A percentile compares a stretch with the other conserved stretches of the same genome.
Evolutionary conservation across 352 stramenopile genomes (phyloP).

Genomic region (Phytophthora multivora): DNA sequence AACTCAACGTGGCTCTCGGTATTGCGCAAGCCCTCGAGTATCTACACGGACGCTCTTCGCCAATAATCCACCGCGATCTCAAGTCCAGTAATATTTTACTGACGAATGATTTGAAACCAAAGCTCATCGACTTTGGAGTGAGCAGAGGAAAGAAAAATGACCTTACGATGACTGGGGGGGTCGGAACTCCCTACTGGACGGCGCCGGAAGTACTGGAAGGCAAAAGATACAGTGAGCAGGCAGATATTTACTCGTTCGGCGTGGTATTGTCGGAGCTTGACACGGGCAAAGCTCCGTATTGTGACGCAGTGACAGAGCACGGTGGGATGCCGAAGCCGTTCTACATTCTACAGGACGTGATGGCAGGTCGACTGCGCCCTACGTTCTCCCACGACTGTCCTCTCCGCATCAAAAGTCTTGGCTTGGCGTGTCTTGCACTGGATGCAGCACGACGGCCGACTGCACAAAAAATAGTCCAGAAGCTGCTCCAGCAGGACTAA

Average conservation of each 20-base stretch:
- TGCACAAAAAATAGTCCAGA: slow-evolving; percentile 31
- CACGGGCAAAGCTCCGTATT: slow-evolving; percentile 37
- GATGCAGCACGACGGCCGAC: slow-evolving; percentile 35
- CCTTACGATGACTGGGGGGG: slow-evolving; percentile 54
- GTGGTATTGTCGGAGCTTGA: slow-evolving; percentile 44
- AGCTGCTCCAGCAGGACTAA: not conserved
- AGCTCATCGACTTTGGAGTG: slow-evolving; percentile 87
- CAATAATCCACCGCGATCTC: slow-evolving; percentile 39
- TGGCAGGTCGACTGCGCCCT: slow-evolving; percentile 43
- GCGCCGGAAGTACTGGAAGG: slow-evolving; percentile 65
- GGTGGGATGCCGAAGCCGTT: slow-evolving; percentile 29
- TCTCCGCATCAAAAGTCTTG: slow-evolving; percentile 30
- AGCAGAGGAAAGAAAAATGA: slow-evolving; percentile 31
- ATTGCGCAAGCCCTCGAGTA: slow-evolving; percentile 38
- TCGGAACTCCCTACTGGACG: slow-evolving; percentile 56
- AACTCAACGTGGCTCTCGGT: slow-evolving; percentile 31
- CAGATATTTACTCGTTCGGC: slow-evolving; percentile 47
- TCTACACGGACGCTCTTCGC: slow-evolving; percentile 22
- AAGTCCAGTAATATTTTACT: slow-evolving; percentile 70
- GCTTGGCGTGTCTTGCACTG: slow-evolving; percentile 25
- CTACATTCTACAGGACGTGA: slow-evolving; percentile 48
- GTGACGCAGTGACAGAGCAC: slow-evolving; percentile 19
- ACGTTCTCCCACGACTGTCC: slow-evolving; percentile 48
- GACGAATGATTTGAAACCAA: slow-evolving; percentile 59
- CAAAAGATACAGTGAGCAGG: slow-evolving; percentile 32